Percentiles rank a stretch among this genome's conserved stretches.
Conservation (phyloP, 2,329 filamentous ascomycete genomes). For the Neopestalotiopsis clavispora region DNA sequence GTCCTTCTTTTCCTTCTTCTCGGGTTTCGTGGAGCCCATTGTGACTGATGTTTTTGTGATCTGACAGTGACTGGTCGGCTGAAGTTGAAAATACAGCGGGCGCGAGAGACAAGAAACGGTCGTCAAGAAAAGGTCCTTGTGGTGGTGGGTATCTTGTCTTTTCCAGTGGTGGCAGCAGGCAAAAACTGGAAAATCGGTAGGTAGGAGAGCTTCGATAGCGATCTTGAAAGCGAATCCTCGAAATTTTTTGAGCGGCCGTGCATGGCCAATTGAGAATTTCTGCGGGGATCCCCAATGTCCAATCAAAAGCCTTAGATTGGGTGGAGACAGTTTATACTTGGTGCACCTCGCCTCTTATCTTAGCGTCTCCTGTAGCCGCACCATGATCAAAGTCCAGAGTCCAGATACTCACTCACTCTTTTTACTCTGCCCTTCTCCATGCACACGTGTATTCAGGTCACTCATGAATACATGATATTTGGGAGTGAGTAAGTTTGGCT, state of each 20-base stretch:
- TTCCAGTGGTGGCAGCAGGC: background rate
- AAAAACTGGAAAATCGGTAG: background rate
- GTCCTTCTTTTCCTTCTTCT: constrained; percentile 58
- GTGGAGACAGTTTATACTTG: background rate
- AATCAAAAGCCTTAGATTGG: background rate
- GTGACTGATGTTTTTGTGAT: background rate
- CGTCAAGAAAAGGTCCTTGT: background rate
- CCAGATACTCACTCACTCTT: too few species aligned
- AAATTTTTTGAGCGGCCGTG: constrained; percentile 16
- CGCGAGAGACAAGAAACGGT: background rate
- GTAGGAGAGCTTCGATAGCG: constrained; percentile 1
- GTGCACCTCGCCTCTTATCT: background rate
- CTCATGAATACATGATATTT: too few species aligned
- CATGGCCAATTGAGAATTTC: constrained; percentile 17
- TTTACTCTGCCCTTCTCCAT: too few species aligned
- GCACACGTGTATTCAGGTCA: too few species aligned
- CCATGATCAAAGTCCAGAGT: too few species aligned
- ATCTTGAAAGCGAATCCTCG: constrained; percentile 7
- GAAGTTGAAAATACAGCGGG: background rate
- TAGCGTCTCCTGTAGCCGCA: background rate
- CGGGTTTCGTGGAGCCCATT: constrained; percentile 40
- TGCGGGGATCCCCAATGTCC: constrained; percentile 6
- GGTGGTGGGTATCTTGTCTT: background rate
- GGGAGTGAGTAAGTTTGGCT: too few species aligned
- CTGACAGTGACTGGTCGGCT: background rate